These are phyloP conservation scores for Arachis monticola DNA, from an alignment of 331 rosid species.

Conservation along the genomic window DNA sequence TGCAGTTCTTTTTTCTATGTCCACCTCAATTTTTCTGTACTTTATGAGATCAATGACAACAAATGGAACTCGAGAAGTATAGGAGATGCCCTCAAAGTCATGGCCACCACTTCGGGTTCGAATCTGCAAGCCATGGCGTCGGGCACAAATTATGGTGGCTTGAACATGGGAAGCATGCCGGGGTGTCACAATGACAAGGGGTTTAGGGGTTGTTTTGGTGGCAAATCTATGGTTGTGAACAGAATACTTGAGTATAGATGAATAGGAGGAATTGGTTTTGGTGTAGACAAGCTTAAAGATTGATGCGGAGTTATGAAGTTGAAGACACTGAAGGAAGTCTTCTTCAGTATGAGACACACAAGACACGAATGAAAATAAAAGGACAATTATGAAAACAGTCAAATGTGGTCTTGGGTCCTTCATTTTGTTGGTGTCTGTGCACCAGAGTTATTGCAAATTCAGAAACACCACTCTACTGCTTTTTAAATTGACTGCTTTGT, in stretches of 20 bases:
- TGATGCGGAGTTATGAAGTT: constrained; percentile 34
- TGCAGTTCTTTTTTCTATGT: constrained; percentile 37
- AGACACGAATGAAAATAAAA: too few species aligned
- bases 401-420: too few species aligned
- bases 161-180: constrained; percentile 43
- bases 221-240: constrained; percentile 41
- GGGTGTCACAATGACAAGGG: constrained; percentile 51
- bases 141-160: constrained; percentile 47
- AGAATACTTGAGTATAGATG: constrained; percentile 31
- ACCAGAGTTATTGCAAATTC: too few species aligned
- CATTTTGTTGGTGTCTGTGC: too few species aligned
- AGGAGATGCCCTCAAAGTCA: constrained; percentile 64
- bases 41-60: constrained; percentile 49
- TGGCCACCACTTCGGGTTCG: constrained; percentile 60
- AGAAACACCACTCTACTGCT: too few species aligned
- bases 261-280: constrained; percentile 31
- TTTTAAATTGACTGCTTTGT: too few species aligned
- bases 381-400: too few species aligned
- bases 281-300: constrained; percentile 34
- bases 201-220: constrained; percentile 41
- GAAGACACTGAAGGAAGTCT: constrained; percentile 40
- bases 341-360: too few species aligned
- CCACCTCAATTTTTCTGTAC: constrained; percentile 33
- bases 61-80: constrained; percentile 47
- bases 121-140: constrained; percentile 39